Evolutionary conservation across 2,329 filamentous ascomycete genomes (phyloP), one percentile per base, ranked within the genome.

Genomic region (Colletotrichum aenigma): DNA sequence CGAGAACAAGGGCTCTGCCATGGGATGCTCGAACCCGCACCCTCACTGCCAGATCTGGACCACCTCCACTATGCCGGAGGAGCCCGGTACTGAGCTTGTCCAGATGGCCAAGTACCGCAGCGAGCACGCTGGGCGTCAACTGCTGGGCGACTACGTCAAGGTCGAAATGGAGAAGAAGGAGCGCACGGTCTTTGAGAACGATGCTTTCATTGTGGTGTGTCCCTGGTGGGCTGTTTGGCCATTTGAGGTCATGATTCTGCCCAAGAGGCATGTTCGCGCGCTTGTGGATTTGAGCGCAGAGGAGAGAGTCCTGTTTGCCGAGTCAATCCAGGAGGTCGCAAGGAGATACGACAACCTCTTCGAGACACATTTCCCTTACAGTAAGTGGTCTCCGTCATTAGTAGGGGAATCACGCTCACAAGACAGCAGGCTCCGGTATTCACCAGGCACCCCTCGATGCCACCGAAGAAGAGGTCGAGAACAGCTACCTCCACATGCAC

Each of bases 171-270:
- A 93, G 80, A 97, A 97, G 86, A 87, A 92, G 79, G 96, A 98
- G 85, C 92, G 97, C 13, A 90, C 98, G 10, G 94, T 99, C 0
- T 98, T 94, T 83, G 93, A 97, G 83, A 99, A 99, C 83, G 91
- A 91, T 13, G 89, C 89, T 1, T 99, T 98, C 84, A 87, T 98
- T 56, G 93, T 96, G 0, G 91, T 98, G 18, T 98, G 96, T 81
- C 97, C 97, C 0, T 99, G 97, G 96, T 99, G 97, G 97, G 97
- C 95, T 1, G 90, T 95, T 21, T 99, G 97, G 97, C 97, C 97
- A 0, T 99, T 98, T 77, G 97, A 99, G 87, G 94, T 96, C 62
- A 94, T 99, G 88, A 91, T 99, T 75, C 89, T 98, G 34, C 92
- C 95, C 76, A 97, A 95, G 86, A 89, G 92, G 76, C 96, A 98